Conservation (phyloP, 768 basidiomycete genomes). For the Gymnopilus dilepis region DNA sequence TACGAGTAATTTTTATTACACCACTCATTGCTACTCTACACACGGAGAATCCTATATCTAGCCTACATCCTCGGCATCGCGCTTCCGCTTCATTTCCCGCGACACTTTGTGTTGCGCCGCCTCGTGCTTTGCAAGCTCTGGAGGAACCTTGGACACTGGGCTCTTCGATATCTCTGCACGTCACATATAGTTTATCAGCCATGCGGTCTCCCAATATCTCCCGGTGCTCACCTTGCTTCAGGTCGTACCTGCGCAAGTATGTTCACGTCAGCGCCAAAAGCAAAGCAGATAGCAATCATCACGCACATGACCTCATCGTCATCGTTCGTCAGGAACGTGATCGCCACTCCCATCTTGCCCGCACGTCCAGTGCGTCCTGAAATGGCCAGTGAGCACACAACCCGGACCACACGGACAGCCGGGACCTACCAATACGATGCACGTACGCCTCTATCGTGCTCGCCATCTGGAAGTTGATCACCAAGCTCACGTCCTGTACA, state of each 20-base stretch:
- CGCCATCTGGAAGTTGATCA: constrained; percentile 98
- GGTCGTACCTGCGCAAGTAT: constrained; percentile 74
- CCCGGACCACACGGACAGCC: constrained; percentile 20
- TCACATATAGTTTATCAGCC: constrained; percentile 10
- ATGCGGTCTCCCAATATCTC: not conserved
- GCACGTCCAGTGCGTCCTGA: constrained; percentile 96
- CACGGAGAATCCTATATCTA: constrained; percentile 26
- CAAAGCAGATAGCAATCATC: constrained; percentile 21
- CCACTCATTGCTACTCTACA: no score
- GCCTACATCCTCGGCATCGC: constrained; percentile 80
- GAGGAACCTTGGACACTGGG: constrained; percentile 87
- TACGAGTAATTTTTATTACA: no score
- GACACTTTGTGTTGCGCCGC: constrained; percentile 90
- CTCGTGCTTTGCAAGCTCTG: constrained; percentile 90
- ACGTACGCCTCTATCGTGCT: constrained; percentile 96
- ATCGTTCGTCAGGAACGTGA: constrained; percentile 95
- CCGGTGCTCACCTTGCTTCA: constrained; percentile 77
- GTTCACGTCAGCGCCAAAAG: constrained; percentile 11
- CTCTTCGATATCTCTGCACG: constrained; percentile 88
- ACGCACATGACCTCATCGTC: constrained; percentile 97
- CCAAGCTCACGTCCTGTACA: constrained; percentile 93
- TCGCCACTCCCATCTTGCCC: constrained; percentile 90
- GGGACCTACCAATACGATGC: constrained; percentile 87
- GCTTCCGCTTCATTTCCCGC: constrained; percentile 93
- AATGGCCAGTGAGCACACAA: not conserved